Conservation (phyloP, 208 protist species). For the Naegleria fowleri region DNA sequence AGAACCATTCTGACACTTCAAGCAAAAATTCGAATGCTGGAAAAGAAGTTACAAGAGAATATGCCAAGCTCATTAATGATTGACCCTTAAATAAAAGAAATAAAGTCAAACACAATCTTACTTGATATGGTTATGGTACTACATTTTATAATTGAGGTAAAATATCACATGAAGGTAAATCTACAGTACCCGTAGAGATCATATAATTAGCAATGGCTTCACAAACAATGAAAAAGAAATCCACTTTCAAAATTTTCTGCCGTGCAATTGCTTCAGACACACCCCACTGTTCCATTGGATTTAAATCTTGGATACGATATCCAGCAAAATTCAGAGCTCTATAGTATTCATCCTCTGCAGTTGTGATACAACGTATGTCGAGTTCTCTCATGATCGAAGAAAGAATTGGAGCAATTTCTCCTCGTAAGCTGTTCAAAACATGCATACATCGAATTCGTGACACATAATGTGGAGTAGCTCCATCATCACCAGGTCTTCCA, state of each 20-base stretch:
- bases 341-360: background rate
- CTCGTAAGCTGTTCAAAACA: background rate
- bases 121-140: too few relatives aligned
- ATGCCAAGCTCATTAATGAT: background rate
- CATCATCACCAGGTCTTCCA: background rate
- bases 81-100: background rate
- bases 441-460: background rate
- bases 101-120: too few relatives aligned
- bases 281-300: background rate
- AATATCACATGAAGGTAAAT: background rate
- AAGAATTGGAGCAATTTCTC: background rate
- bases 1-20: background rate
- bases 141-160: background rate
- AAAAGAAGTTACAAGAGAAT: background rate
- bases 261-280: background rate
- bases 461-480: background rate
- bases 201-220: background rate
- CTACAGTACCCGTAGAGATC: background rate
- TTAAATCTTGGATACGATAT: background rate
- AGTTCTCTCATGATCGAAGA: background rate
- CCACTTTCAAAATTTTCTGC: background rate
- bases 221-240: conserved; percentile 7
- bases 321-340: background rate
- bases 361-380: background rate
- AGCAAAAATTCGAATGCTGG: background rate